phyloP scores from a whole-genome alignment of 805 yeast species.

The Kodamaea kakaduensis region DNA sequence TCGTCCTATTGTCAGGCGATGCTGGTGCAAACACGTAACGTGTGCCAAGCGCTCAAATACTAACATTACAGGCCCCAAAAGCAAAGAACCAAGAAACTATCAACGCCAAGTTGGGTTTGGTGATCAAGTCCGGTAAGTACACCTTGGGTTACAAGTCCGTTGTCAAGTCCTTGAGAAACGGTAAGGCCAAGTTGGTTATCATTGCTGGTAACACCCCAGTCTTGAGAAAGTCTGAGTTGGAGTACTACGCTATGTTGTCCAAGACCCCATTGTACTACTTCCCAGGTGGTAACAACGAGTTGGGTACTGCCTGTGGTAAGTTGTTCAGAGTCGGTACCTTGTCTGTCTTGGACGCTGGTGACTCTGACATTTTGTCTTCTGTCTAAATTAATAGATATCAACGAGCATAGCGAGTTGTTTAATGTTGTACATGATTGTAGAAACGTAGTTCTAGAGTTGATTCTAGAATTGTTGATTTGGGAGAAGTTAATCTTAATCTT shows the following conservation, averaged over 20 bases:
- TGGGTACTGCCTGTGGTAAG: constrained; percentile 99
- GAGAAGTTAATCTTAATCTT: no score
- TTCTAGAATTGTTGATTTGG: no score
- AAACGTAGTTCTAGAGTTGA: neutral
- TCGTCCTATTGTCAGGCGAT: constrained; percentile 8
- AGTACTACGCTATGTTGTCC: constrained; percentile 99
- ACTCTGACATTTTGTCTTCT: constrained; percentile 92
- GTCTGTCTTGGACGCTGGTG: constrained; percentile 97
- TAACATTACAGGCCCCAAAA: constrained; percentile 86
- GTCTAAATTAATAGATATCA: constrained; percentile 10
- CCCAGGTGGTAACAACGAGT: constrained; percentile 99
- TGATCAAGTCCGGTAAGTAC: constrained; percentile 98
- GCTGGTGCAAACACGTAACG: constrained; percentile 6
- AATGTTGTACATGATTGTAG: constrained; percentile 6
- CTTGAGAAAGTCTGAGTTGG: constrained; percentile 99
- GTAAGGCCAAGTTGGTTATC: constrained; percentile 97
- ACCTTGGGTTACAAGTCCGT: constrained; percentile 99
- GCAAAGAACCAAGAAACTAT: constrained; percentile 88
- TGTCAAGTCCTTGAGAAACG: constrained; percentile 96
- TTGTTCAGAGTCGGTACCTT: constrained; percentile 99
- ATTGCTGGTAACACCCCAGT: constrained; percentile 99
- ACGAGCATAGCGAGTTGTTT: no score
- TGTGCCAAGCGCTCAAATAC: constrained; percentile 22
- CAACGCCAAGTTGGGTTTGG: constrained; percentile 97
- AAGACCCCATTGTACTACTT: constrained; percentile 97